Evolutionary conservation across 2,329 filamentous ascomycete species (phyloP), one percentile per base, ranked within the genome.

Genomic region (Endocalyx cinctus): DNA sequence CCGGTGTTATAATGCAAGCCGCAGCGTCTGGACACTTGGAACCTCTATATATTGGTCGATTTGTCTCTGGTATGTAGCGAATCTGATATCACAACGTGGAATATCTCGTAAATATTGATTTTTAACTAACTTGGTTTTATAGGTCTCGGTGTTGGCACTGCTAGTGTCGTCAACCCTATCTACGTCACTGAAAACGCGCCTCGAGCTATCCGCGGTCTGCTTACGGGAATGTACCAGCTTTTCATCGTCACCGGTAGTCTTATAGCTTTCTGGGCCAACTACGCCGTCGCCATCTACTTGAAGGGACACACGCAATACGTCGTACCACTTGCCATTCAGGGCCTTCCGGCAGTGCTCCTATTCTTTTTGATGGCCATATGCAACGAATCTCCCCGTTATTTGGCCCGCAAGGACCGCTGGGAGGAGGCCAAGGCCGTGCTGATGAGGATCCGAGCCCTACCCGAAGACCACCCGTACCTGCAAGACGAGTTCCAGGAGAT

Each of bases 331-430:
- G 68, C 73, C 26, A 67, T 83, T 47, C 80, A 84, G 52, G 74
- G 69, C 14, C 63, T 84, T 2, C 79, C 80, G 0, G 77, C 78
- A 4, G 46, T 77, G 5, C 58, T 81, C 16, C 67, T 84, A 4
- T 67, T 79, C 40, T 32, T 61, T 26, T 69, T 74, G 46, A 84
- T 84, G 74, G 51, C 74, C 3, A 57, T 82, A 29, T 79, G 75
- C 64, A 72, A 75, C 48, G 79, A 84, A 48, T 80, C 74, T 0
- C 78, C 78, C 4, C 68, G 79, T 29, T 83, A 74, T 66, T 67
- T 82, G 4, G 79, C 78, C 14, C 77, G 77, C 37, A 67, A 74
- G 48, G 77, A 82, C 49, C 66, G 70, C 27, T 82, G 77, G 77
- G 79, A 83, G 42, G 69, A 79, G 35, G 73, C 79, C 11, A 72